Base-by-base conservation (phyloP, 2,329 filamentous ascomycete genomes). In the Colletotrichum scovillei region DNA sequence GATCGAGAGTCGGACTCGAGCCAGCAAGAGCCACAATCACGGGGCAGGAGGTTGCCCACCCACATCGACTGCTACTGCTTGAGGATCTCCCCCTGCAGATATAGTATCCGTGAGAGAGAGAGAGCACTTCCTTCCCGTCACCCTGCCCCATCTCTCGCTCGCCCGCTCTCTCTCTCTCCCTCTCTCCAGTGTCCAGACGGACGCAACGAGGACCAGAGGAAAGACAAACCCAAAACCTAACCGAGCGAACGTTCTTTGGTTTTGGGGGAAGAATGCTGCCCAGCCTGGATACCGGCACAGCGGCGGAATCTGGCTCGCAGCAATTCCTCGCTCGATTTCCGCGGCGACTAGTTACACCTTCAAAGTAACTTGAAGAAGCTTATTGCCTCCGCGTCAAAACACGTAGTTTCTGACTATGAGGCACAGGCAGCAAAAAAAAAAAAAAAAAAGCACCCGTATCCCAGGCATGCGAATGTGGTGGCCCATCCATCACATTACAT, bases 1-100 rank as follows among this genome's bases (percentile, higher is more conserved):
- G 42, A 16, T 56, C 30, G 30, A 60, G 14, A 55, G 46, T 55
- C 56, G 42, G 35, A 46, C 35, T 70, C 63, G 38, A 58, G 58
- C 68, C 63, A 69, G 60, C 63, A 59, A 70, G 55, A 30, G 49
- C 32, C 59, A 69, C 52, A 64, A 46, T 35, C 59, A 64, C 38
- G 22, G 35, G 24, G 24, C 16, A 62, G 58, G 52, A 32, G 26
- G 49, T 38, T 38, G 46, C n/a, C 63, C 55, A 67, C 63, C 63
- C 28, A 53, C 38, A 28, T 71, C 19, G 24, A 26, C 24, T 71
- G 38, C 56, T 22, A 67, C 32, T 32, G 26, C 42, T 46, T n/a
- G 42, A 46, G 42, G 42, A 46, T 46, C 42, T n/a, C 42, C 42
- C 42, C 42, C 42, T 46, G 42, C 42, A 46, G 42, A 46, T 46